These are phyloP conservation scores for Salix arbutifolia DNA, from an alignment of 345 rosid genomes.

Conservation along the genomic window DNA sequence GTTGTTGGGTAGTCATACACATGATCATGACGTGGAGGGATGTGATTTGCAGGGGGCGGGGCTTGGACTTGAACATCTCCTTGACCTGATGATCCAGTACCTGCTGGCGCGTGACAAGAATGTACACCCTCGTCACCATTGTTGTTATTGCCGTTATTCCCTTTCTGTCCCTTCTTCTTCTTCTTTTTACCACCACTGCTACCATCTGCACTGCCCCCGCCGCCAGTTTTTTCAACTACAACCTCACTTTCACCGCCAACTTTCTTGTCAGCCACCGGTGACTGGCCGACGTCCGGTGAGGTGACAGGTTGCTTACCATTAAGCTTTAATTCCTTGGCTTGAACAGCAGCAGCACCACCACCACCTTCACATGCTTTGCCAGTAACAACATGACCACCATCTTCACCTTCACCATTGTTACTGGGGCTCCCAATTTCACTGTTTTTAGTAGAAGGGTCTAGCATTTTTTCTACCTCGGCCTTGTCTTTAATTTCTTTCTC, in stretches of 20 bases:
- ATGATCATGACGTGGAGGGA: slow-evolving; percentile 42
- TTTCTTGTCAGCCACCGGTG: slow-evolving; percentile 33
- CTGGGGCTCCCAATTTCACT: neutral
- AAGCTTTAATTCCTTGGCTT: slow-evolving; percentile 21
- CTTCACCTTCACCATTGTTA: neutral
- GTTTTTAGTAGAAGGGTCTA: slow-evolving; percentile 4
- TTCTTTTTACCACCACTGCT: slow-evolving; percentile 31
- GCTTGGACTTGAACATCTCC: slow-evolving; percentile 22
- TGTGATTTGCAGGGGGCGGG: slow-evolving; percentile 24
- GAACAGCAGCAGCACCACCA: neutral
- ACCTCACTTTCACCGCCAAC: slow-evolving; percentile 10
- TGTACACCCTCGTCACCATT: slow-evolving; percentile 19
- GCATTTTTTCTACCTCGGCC: neutral
- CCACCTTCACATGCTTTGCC: no score
- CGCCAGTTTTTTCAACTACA: slow-evolving; percentile 23
- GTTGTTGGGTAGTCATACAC: slow-evolving; percentile 36
- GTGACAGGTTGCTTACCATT: slow-evolving; percentile 16
- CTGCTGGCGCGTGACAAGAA: slow-evolving; percentile 18
- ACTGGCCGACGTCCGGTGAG: slow-evolving; percentile 13
- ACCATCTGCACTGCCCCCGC: slow-evolving; percentile 8
- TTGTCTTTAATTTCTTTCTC: slow-evolving; percentile 8
- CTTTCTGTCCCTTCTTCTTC: slow-evolving; percentile 56
- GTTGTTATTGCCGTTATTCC: slow-evolving; percentile 15
- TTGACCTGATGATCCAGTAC: slow-evolving; percentile 24
- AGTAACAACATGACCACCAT: no score